Percentiles rank a stretch among this genome's conserved stretches.
Conservation (phyloP, 805 yeast species). For the Grigorovia jiainica region DNA sequence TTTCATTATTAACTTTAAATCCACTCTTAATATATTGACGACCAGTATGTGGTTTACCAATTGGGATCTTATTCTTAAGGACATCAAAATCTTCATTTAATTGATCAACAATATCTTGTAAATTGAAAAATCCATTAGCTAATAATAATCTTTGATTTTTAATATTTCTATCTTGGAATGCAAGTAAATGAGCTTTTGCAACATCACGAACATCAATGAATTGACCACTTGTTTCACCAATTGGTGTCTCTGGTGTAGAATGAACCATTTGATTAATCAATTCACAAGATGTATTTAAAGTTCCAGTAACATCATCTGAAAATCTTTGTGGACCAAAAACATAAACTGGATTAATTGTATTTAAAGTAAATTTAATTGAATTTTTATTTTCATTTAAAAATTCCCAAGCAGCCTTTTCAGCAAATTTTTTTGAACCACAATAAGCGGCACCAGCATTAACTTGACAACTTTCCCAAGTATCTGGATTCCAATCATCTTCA, state of each 20-base stretch:
- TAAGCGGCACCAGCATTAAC: slow-evolving; percentile 36
- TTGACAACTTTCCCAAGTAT: slow-evolving; percentile 39
- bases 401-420: slow-evolving; percentile 56
- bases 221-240: slow-evolving; percentile 9
- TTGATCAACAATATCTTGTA: slow-evolving; percentile 22
- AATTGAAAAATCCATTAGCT: slow-evolving; percentile 17
- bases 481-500: slow-evolving; percentile 45
- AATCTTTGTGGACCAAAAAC: slow-evolving; percentile 55
- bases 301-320: slow-evolving; percentile 33
- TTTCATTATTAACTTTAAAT: slow-evolving; percentile 10
- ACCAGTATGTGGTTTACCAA: slow-evolving; percentile 27
- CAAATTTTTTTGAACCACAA: slow-evolving; percentile 49
- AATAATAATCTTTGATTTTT: slow-evolving; percentile 30
- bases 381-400: slow-evolving; percentile 29
- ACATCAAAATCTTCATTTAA: slow-evolving; percentile 34
- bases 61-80: slow-evolving; percentile 37
- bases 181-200: slow-evolving; percentile 45
- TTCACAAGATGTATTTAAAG: slow-evolving; percentile 37
- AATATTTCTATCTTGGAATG: slow-evolving; percentile 33
- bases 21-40: slow-evolving; percentile 4
- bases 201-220: slow-evolving; percentile 54
- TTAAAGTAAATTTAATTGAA: slow-evolving; percentile 33
- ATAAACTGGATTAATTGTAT: slow-evolving; percentile 45
- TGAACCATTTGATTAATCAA: slow-evolving; percentile 25
- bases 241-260: slow-evolving; percentile 14